Evolutionary conservation across 1,284 basidiomycete species (phyloP).

Genomic region (Ganoderma lingzhi): DNA sequence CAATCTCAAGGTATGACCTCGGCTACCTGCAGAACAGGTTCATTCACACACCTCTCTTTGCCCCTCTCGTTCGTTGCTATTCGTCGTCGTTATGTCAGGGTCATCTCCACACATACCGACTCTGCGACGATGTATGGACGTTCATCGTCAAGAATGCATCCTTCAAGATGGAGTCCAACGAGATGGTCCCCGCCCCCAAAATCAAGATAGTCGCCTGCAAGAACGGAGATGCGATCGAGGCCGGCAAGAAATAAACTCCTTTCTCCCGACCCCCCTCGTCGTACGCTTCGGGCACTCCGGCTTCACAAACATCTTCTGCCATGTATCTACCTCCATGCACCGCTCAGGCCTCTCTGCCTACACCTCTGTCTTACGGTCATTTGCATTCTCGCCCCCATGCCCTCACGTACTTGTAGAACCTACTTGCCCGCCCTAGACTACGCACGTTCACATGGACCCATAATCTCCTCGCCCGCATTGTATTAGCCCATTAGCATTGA

Average conservation of each 20-base stretch:
- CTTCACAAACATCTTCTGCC: neutral
- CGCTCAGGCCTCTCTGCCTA: neutral
- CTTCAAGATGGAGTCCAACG: constrained; percentile 95
- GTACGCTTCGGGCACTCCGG: neutral
- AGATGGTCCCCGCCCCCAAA: constrained; percentile 77
- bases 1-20: constrained; percentile 76
- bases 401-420: neutral
- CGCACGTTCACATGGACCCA: neutral
- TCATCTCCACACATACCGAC: constrained; percentile 90
- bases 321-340: neutral
- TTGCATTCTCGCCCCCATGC: neutral
- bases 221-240: constrained; percentile 86
- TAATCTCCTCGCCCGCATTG: neutral
- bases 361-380: neutral
- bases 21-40: neutral
- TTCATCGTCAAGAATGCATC: constrained; percentile 92
- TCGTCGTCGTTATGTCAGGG: constrained; percentile 58
- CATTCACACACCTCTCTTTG: constrained; percentile 16
- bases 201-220: constrained; percentile 98
- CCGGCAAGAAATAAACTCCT: constrained; percentile 66
- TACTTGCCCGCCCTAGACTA: neutral
- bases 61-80: neutral
- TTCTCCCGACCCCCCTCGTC: neutral
- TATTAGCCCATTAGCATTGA: neutral
- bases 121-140: constrained; percentile 97